These are phyloP conservation scores for Barnettozyma populi DNA, from an alignment of 805 yeast species.

Conservation along the genomic window DNA sequence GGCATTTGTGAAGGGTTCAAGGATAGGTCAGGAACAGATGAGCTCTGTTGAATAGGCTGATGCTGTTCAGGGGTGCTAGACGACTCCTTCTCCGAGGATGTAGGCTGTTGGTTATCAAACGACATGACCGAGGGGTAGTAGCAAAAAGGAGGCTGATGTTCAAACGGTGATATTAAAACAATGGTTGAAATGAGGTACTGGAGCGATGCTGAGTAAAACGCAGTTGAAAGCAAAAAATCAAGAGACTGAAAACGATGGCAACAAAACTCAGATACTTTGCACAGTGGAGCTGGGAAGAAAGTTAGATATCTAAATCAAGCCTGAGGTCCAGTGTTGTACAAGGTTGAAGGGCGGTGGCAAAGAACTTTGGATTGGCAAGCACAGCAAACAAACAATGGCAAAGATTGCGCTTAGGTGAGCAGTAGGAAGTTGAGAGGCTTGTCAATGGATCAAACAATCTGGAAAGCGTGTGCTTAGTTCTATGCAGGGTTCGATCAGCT, in stretches of 20 bases:
- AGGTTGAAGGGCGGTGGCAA: neutral
- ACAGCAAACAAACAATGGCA: neutral
- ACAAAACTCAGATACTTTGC: neutral
- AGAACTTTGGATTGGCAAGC: neutral
- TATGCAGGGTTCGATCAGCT: neutral
- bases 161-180: neutral
- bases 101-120: slow-evolving; percentile 6
- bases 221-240: neutral
- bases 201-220: neutral
- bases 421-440: neutral
- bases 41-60: slow-evolving; percentile 1
- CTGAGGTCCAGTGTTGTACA: neutral
- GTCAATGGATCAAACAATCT: neutral
- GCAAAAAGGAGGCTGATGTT: neutral
- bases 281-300: neutral
- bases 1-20: slow-evolving; percentile 6
- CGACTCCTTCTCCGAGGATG: slow-evolving; percentile 5
- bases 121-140: neutral
- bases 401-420: neutral
- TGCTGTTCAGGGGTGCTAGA: slow-evolving; percentile 8
- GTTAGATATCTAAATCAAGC: neutral
- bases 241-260: neutral
- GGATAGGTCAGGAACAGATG: slow-evolving; percentile 6
- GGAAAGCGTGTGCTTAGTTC: neutral
- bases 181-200: neutral